phyloP scores from a whole-genome alignment of 108 stramenopile genomes.

The Tribonema minus region DNA sequence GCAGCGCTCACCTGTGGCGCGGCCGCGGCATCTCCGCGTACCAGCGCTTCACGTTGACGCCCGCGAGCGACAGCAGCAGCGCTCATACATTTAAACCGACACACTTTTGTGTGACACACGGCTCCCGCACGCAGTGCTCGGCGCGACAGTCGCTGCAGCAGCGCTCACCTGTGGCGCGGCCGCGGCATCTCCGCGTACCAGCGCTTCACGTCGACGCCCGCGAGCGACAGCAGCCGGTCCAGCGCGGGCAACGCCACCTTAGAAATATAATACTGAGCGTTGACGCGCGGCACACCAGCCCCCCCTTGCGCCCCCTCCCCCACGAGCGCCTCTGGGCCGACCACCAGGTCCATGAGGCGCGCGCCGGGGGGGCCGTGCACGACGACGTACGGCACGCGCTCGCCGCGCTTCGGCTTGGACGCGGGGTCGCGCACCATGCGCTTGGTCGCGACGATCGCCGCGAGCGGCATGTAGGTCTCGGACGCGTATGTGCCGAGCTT shows the following conservation, averaged over 20 bases:
- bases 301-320: conserved; percentile 15
- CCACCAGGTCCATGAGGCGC: conserved; percentile 47
- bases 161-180: conserved; percentile 15
- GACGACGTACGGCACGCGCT: conserved; percentile 53
- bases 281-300: conserved; percentile 25
- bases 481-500: conserved; percentile 46
- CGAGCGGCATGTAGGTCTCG: conserved; percentile 49
- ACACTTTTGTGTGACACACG: too few relatives aligned
- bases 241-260: conserved; percentile 50
- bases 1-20: neutral
- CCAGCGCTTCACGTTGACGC: neutral
- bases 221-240: conserved; percentile 46
- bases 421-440: conserved; percentile 39
- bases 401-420: conserved; percentile 41
- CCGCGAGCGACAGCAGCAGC: neutral
- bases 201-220: conserved; percentile 41
- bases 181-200: conserved; percentile 44
- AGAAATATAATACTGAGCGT: conserved; percentile 49
- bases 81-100: too few relatives aligned
- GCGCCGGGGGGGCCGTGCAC: conserved; percentile 39
- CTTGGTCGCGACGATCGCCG: conserved; percentile 51
- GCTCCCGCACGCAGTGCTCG: neutral
- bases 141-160: neutral
- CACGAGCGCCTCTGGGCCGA: conserved; percentile 45
- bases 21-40: neutral